These are phyloP conservation scores for Arthrobotrys entomopaga DNA, from an alignment of 2,329 filamentous ascomycete genomes.

Conservation along the genomic window DNA sequence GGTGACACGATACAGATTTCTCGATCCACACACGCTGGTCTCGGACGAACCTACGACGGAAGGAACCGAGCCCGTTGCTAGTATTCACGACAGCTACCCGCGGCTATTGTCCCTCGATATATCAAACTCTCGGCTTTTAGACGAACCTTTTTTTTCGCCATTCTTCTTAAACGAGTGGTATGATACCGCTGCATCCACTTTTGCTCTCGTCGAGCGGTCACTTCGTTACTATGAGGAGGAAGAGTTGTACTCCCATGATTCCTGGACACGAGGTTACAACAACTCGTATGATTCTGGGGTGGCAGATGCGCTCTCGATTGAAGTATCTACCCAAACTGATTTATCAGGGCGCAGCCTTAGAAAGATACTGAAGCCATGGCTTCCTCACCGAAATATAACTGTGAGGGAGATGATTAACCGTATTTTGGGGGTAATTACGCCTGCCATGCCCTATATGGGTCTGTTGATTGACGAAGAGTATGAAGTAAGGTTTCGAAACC, in stretches of 20 bases:
- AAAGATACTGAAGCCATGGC: slow-evolving; percentile 1
- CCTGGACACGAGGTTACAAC: not conserved
- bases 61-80: not conserved
- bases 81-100: not conserved
- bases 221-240: not conserved
- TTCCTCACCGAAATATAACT: slow-evolving; percentile 4
- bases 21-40: not conserved
- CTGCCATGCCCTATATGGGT: not conserved
- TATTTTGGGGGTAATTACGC: not conserved
- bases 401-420: slow-evolving; percentile 5
- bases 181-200: slow-evolving; percentile 3
- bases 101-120: slow-evolving; percentile 1
- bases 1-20: slow-evolving; percentile 1
- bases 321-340: not conserved
- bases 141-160: slow-evolving; percentile 18
- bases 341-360: not conserved
- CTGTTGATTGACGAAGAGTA: not conserved
- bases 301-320: not conserved
- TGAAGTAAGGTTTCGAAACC: slow-evolving; percentile 19
- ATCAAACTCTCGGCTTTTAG: slow-evolving; percentile 3
- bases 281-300: not conserved
- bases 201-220: not conserved
- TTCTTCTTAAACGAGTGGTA: slow-evolving; percentile 1
- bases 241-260: not conserved
- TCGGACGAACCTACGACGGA: not conserved